These are phyloP conservation scores for Coniochaeta sp. DNA, from an alignment of 2,329 filamentous ascomycete genomes.

Conservation along the genomic window DNA sequence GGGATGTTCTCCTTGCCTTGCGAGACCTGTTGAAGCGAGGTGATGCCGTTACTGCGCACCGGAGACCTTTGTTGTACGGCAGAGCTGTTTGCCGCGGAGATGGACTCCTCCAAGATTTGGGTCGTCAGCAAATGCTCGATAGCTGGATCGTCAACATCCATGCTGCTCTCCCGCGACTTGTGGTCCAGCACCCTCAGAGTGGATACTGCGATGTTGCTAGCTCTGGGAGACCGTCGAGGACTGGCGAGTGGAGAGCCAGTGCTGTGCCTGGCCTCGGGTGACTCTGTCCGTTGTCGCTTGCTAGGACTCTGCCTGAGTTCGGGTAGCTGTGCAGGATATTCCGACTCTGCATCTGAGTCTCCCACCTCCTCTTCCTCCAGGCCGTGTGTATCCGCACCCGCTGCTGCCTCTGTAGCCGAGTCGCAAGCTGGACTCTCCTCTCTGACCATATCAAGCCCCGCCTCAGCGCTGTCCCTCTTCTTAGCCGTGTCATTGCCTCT, in stretches of 20 bases:
- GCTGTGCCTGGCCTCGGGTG: neutral
- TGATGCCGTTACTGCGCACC: no score
- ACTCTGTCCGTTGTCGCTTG: neutral
- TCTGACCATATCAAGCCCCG: neutral
- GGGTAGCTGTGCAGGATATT: neutral
- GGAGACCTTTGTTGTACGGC: neutral
- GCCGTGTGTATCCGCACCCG: neutral
- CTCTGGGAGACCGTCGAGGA: neutral
- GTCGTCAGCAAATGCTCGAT: slow-evolving; percentile 5
- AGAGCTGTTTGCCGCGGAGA: neutral
- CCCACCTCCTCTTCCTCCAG: neutral
- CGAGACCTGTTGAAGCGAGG: neutral
- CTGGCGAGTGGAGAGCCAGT: neutral
- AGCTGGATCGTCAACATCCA: slow-evolving; percentile 5
- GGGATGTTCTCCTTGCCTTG: neutral
- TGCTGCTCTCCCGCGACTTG: slow-evolving; percentile 6
- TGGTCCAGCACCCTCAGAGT: neutral
- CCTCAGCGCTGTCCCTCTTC: slow-evolving; percentile 10
- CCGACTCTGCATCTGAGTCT: neutral
- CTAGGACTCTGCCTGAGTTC: neutral
- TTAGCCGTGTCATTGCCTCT: slow-evolving; percentile 15
- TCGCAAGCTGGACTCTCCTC: slow-evolving; percentile 5
- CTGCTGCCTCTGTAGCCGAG: neutral
- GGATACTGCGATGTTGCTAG: neutral
- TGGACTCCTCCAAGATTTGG: slow-evolving; percentile 6